Percentiles rank a stretch among this genome's conserved stretches.
These are phyloP conservation scores for Solanum phureja DNA, from an alignment of 257 asterid genomes.

Conservation along the genomic window DNA sequence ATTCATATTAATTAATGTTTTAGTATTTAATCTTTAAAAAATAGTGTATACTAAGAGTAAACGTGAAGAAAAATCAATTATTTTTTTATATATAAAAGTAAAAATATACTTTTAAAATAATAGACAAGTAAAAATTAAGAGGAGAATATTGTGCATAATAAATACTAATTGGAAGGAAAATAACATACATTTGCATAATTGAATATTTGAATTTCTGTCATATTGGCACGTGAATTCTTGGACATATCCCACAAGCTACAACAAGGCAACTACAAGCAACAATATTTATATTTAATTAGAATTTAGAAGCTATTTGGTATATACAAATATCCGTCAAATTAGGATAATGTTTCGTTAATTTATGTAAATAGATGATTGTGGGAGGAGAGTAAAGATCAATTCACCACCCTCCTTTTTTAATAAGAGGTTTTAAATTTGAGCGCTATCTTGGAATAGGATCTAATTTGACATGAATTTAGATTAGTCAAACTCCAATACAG, in stretches of 20 bases:
- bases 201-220: neutral
- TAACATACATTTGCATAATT: neutral
- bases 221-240: neutral
- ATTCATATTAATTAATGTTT: no score
- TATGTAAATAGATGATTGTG: neutral
- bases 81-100: no score
- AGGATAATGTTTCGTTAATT: neutral
- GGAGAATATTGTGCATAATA: neutral
- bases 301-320: neutral
- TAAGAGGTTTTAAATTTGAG: no score
- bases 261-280: neutral
- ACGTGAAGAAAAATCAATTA: no score
- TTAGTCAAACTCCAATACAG: no score
- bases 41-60: neutral
- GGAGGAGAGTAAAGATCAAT: no score
- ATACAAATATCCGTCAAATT: neutral
- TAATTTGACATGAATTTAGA: no score
- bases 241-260: neutral
- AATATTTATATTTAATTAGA: neutral
- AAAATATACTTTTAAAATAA: neutral
- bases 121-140: neutral
- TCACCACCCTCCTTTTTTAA: no score
- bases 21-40: neutral
- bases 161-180: no score
- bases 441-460: accelerated